Base-by-base conservation (phyloP, 148 eudicot genomes). In the Fagopyrum homotropicum region DNA sequence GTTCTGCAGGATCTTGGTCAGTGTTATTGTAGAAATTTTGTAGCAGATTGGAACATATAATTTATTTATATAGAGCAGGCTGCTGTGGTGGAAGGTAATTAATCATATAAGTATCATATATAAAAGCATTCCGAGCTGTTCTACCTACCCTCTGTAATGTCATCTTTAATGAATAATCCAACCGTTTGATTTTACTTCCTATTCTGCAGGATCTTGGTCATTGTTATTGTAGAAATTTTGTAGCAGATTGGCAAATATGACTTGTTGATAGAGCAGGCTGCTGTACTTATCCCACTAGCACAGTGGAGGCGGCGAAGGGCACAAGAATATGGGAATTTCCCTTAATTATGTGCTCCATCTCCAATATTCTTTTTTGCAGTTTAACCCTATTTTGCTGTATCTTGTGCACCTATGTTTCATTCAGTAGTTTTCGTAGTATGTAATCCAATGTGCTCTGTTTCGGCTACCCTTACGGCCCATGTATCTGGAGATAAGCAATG, bases 181-280 rank as follows among this genome's bases (percentile, higher is more conserved):
- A 35, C 69, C 35, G 66, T 7, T 30, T 35, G 3, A 4, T 30
- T 64, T 35, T 11, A 11, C 43, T 26, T 56, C 17, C 2, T 30
- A 43, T 35, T 4, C 29, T 64, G 17, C 69, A 64, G 69, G n/a
- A 35, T 64, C 17, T 64, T 4, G n/a, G 7, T 64, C 69, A 12
- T 45, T 12, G 69, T 61, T 26, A 9, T 10, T 61, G 69, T 61
- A 64, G 69, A 64, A 30, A 64, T 30, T 35, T n/a, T 64, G 45
- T 35, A 64, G 69, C 69, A 64, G 69, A 64, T 64, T 30, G 45
- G 69, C 69, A 64, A 35, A 35, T 35, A n/a, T 61, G 11, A 11
- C 69, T 29, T 61, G 29, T 61, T 26, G 69, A 8, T 26, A 57
- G 63, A 57, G 45, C 45, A 61, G 12, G 69, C 44, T 61, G 69